Conservation (phyloP, 257 asterid species). For the Nicotiana tabacum region DNA sequence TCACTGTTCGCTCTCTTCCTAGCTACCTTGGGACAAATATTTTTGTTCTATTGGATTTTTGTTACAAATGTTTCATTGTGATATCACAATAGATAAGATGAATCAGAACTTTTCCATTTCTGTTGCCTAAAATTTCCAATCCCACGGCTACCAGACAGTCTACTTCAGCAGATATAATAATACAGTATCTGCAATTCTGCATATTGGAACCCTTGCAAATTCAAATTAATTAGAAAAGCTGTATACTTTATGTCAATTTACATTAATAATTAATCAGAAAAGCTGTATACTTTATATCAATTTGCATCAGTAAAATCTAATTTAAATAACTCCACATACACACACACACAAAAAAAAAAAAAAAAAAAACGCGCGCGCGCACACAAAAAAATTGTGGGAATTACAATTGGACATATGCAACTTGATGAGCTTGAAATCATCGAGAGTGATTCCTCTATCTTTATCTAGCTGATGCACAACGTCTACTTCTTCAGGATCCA, state of each 20-base stretch:
- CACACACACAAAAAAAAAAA: too few species aligned
- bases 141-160: background rate
- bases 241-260: background rate
- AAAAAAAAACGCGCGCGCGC: too few species aligned
- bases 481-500: conserved; percentile 78
- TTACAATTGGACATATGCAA: conserved; percentile 78
- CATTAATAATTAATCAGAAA: too few species aligned
- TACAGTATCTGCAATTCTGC: background rate
- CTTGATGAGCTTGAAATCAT: conserved; percentile 91
- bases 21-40: background rate
- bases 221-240: background rate
- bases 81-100: background rate
- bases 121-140: background rate
- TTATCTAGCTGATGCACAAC: conserved; percentile 70
- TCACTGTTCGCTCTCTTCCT: too few species aligned
- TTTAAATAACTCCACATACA: too few species aligned
- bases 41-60: background rate
- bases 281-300: too few species aligned
- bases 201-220: background rate
- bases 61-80: background rate
- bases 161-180: background rate
- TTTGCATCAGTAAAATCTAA: too few species aligned
- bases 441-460: conserved; percentile 75
- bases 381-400: background rate
- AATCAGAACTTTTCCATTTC: background rate